Percentiles rank a stretch among this genome's conserved stretches.
These are phyloP conservation scores for Aspergillus carbonarius DNA, from an alignment of 2,329 filamentous ascomycete genomes.

Conservation along the genomic window DNA sequence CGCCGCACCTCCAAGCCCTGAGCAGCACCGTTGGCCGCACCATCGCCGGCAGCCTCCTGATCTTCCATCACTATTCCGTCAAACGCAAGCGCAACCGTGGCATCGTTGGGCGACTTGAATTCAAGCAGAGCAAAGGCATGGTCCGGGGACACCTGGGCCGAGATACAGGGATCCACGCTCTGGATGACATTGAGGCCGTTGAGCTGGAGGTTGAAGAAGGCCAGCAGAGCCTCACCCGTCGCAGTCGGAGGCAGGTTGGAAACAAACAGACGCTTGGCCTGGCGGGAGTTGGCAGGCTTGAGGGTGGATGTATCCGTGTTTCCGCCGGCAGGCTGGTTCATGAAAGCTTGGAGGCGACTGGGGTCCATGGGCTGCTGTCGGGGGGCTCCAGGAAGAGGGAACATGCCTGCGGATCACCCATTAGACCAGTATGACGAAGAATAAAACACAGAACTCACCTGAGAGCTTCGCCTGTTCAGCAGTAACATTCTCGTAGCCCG, in stretches of 20 bases:
- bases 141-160: constrained; percentile 78
- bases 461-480: constrained; percentile 98
- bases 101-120: constrained; percentile 82
- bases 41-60: constrained; percentile 50
- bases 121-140: constrained; percentile 81
- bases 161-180: constrained; percentile 77
- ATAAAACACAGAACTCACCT: constrained; percentile 38
- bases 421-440: neutral
- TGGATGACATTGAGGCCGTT: constrained; percentile 94
- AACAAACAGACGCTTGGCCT: constrained; percentile 87
- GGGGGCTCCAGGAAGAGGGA: constrained; percentile 91
- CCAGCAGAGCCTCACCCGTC: constrained; percentile 73
- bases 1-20: constrained; percentile 70
- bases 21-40: constrained; percentile 53
- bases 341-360: constrained; percentile 88
- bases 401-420: constrained; percentile 66
- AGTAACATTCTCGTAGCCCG: constrained; percentile 96
- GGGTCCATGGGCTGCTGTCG: constrained; percentile 95
- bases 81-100: constrained; percentile 85
- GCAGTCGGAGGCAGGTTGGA: constrained; percentile 73
- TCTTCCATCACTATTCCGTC: constrained; percentile 88
- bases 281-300: constrained; percentile 88
- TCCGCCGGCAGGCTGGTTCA: constrained; percentile 79
- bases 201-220: constrained; percentile 94
- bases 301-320: constrained; percentile 71